These are phyloP conservation scores for Suhomyces prunicola DNA, from an alignment of 805 yeast genomes.

Conservation along the genomic window DNA sequence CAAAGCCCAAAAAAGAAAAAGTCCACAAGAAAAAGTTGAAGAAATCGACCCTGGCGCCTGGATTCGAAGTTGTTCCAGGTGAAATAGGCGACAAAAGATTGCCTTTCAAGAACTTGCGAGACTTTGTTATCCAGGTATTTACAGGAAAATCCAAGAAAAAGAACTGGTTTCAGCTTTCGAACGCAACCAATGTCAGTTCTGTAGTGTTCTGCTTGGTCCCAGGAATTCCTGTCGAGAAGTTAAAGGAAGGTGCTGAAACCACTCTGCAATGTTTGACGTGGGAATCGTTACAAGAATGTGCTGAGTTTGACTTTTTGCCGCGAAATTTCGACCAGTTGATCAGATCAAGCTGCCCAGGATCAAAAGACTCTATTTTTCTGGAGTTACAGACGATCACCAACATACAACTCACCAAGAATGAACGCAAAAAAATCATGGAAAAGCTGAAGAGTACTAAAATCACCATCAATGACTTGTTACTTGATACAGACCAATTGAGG, in stretches of 20 bases:
- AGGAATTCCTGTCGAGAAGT: slow-evolving; percentile 43
- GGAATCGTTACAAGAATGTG: not conserved
- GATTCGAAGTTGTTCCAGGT: slow-evolving; percentile 9
- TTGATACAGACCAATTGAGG: slow-evolving; percentile 48
- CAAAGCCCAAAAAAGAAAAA: slow-evolving; percentile 15
- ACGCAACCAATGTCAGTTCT: slow-evolving; percentile 47
- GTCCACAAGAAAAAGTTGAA: slow-evolving; percentile 30
- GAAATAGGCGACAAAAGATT: slow-evolving; percentile 8
- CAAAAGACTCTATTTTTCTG: slow-evolving; percentile 52
- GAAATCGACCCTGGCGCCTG: slow-evolving; percentile 26
- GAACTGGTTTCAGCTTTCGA: slow-evolving; percentile 46
- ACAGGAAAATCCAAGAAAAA: slow-evolving; percentile 16
- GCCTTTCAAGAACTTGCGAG: slow-evolving; percentile 17
- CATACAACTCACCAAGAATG: slow-evolving; percentile 56
- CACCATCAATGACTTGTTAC: slow-evolving; percentile 49
- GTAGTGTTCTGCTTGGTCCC: slow-evolving; percentile 61
- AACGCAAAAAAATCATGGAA: slow-evolving; percentile 41
- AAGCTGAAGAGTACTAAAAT: slow-evolving; percentile 35
- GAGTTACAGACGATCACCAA: slow-evolving; percentile 53
- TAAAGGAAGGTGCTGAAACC: not conserved
- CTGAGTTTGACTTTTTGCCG: slow-evolving; percentile 29
- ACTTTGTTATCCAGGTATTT: slow-evolving; percentile 15
- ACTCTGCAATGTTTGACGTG: not conserved
- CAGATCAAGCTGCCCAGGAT: slow-evolving; percentile 66
- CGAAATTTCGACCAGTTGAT: slow-evolving; percentile 40